Percentiles rank a stretch among this genome's conserved stretches.
phyloP scores from a whole-genome alignment of 2,329 filamentous ascomycete species.

The Aspergillus eucalypticola region DNA sequence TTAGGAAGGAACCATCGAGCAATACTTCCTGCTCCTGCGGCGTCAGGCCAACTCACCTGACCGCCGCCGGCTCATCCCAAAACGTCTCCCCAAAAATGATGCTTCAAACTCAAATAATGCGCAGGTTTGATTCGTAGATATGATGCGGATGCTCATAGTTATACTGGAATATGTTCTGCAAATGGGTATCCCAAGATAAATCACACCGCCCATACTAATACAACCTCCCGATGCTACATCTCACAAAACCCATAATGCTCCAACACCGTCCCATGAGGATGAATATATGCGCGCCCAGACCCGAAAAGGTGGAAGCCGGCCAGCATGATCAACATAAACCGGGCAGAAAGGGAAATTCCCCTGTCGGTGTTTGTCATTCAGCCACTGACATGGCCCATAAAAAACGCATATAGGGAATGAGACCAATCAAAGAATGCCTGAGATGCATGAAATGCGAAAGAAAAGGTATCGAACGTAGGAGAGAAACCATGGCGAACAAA shows the following conservation, averaged over 20 bases:
- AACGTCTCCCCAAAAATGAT: not conserved
- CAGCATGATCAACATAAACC: not conserved
- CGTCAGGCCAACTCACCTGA: not conserved
- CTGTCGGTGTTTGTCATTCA: not conserved
- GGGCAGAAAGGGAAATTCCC: not conserved
- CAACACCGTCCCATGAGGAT: conserved; percentile 2
- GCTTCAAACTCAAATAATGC: not conserved
- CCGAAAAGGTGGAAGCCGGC: not conserved
- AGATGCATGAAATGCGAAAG: conserved; percentile 9
- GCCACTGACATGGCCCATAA: not conserved
- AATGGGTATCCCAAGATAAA: conserved; percentile 6
- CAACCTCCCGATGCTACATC: not conserved
- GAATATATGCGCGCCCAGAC: not conserved
- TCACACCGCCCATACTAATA: not conserved
- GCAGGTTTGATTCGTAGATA: not conserved
- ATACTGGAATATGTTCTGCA: not conserved
- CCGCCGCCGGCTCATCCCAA: not conserved
- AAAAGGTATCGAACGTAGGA: conserved; percentile 14
- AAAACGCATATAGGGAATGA: not conserved
- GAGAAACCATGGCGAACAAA: conserved; percentile 2
- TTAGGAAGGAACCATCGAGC: not conserved
- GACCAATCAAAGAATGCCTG: conserved; percentile 8
- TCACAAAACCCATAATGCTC: not conserved
- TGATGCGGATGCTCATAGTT: not conserved
- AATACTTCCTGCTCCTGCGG: not conserved